Evolutionary conservation across 768 basidiomycete species (phyloP), one percentile per base, ranked within the genome.

Genomic region (Dentipellis sp.): DNA sequence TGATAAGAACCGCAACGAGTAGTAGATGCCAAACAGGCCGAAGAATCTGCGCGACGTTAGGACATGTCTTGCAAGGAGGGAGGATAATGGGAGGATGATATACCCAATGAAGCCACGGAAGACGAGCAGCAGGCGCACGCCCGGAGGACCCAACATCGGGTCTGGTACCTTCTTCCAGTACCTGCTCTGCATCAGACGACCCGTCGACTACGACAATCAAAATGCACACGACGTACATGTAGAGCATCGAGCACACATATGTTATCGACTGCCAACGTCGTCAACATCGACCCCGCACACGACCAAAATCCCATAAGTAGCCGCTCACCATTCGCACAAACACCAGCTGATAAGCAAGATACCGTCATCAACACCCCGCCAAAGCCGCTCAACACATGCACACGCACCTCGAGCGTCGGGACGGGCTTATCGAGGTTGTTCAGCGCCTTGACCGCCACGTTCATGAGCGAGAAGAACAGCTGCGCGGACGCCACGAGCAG

Each of bases 1-100:
- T 0, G 87, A 86, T 3, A 93, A 76, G 67, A 85, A 88, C 67
- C 82, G 76, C 10, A 91, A 70, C 1, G 87, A 81, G 63, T 80
- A 86, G 66, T 86, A 88, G n/a, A 80, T 71, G 14, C 83, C 81
- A 56, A 80, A 81, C 6, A 91, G 68, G 4, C 84, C 85, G 53
- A 89, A 77, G 66, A 91, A 94, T 2, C 86, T 89, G 53, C 1
- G 55, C 5, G 19, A 51, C 34, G 45, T 34, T 10, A 22, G 10
- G n/a, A 47, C 51, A 10, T 21, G 34, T 9, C 21, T 51, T 35
- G 45, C 21, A 4, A 19, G 4, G 1, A 17, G 17, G 14, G 38
- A 11, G 47, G 21, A 51, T 14, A 4, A 10, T 7, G 14, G 17
- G 54, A 10, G 3, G 11, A 50, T 19, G 36, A 63, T 75, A 42